Base-by-base conservation (phyloP, 345 rosid species). In the Physaria fendleri region DNA sequence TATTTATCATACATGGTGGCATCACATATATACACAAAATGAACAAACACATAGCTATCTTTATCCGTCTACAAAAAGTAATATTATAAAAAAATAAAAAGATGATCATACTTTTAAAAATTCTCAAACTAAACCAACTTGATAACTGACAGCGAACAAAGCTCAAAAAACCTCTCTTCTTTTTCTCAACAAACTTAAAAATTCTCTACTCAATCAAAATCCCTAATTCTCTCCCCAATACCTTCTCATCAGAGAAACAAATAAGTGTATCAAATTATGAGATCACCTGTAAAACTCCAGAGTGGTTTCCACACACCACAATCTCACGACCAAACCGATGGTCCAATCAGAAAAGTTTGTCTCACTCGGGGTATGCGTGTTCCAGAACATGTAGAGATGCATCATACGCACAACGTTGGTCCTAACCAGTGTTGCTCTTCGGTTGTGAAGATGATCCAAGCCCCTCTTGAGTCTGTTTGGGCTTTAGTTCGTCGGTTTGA, bases 401-500 rank as follows among this genome's bases (percentile, higher is more conserved):
- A 75, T 78, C 97, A 90, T 64, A 47, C 73, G 4, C 82, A 80
- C 55, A 43, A 56, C 2, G 71, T 76, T 12, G 85, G 79, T 4
- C 79, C 85, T 2, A 64, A 71, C 69, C 97, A 81, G 87, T 83
- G 96, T 71, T 75, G 80, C 46, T 85, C 91, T 2, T 79, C 82
- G 13, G 73, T 78, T 33, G 84, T 87, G 16, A 81, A 87, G 77
- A 48, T 57, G 34, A 76, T 87, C 46, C 69, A 81, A 46, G 86
- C 96, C 25, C 83, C 97, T 0, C 73, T 72, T 6, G 73, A 85
- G 40, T 67, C 81, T 25, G 94, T 85, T 2, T 90, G 96, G 97
- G 77, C 96, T 0, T 62, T 85, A 3, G 81, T 87, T 10, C 81
- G 97, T 5, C 83, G 96, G 21, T 90, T 90, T 11, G 97, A 90